Evolutionary conservation across 768 basidiomycete genomes (phyloP), one percentile per base, ranked within the genome.

Genomic region (Naganishia vishniacii): DNA sequence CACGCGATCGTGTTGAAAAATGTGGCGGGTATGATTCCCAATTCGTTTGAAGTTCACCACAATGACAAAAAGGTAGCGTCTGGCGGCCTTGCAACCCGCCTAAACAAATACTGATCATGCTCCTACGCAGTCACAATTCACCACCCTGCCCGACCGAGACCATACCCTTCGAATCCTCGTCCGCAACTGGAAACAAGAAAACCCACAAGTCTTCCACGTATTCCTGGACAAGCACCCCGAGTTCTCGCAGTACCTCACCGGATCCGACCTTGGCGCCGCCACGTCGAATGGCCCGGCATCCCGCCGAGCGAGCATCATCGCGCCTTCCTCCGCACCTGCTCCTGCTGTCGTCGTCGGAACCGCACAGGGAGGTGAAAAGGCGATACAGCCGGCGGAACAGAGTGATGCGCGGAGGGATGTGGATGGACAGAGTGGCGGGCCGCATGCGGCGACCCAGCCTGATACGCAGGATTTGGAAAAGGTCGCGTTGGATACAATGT

Each of bases 1-100:
- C 53, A 44, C 20, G 42, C 61, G 23, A 48, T 69, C 23, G n/a
- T 29, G 9, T 62, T 67, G n/a, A 65, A 61, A 56, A 67, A 69
- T 61, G 69, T 68, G 7, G 70, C 70, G 2, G 61, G 63, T 4
- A 63, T 65, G 32, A 71, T 71, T n/a, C 70, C 70, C 1, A 71
- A 71, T 44, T 68, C 70, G 11, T 65, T 71, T 25, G 66, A 65
- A 48, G 59, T 71, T 2, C 12, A 45, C 6, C 44, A 59, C 41
- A 59, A 48, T 26, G 53, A 37, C 26, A 56, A 56, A 32, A 51
- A 60, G 23, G 51, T 56, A 40, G 3, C 15, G 18, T 51, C 32
- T 31, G 11, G 34, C 31, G 12, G 20, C 26, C 45, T 34, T 48
- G 0, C 13, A n/a, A 20, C n/a, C 12, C 40, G 12, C 20, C n/a